Conservation (phyloP, 805 yeast species). For the Monosporozyma aquatica region DNA sequence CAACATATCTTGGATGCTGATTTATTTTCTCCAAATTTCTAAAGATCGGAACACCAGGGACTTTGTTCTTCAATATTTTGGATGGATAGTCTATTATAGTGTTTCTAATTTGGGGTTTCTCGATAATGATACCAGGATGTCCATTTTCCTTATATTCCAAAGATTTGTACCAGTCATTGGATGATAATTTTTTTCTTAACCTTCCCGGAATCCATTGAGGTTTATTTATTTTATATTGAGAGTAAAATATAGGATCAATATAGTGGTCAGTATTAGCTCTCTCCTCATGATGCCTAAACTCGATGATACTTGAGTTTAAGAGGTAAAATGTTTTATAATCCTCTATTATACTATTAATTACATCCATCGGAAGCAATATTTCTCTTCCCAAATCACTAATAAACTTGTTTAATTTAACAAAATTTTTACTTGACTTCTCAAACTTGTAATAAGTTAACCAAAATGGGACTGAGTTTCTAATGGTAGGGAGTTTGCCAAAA, state of each 20-base stretch:
- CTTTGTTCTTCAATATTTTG: constrained; percentile 14
- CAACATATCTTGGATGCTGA: constrained; percentile 31
- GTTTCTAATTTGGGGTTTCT: constrained; percentile 38
- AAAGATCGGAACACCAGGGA: constrained; percentile 44
- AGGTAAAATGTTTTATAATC: constrained; percentile 33
- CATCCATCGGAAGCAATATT: constrained; percentile 40
- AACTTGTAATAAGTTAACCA: constrained; percentile 52
- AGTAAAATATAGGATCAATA: constrained; percentile 22
- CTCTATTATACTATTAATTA: constrained; percentile 36
- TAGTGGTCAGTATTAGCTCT: background rate
- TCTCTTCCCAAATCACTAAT: constrained; percentile 37
- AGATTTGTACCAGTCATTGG: constrained; percentile 20
- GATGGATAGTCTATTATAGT: constrained; percentile 20
- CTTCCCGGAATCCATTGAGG: constrained; percentile 21
- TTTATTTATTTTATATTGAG: constrained; percentile 25
- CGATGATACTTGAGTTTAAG: constrained; percentile 23
- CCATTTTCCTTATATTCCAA: constrained; percentile 27
- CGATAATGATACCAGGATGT: constrained; percentile 32
- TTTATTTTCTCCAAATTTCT: constrained; percentile 58
- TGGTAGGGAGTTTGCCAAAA: constrained; percentile 19
- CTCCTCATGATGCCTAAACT: constrained; percentile 8
- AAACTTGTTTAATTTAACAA: constrained; percentile 37
- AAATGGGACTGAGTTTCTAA: constrained; percentile 38
- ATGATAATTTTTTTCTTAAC: constrained; percentile 6
- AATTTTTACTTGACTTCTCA: constrained; percentile 39